These are phyloP conservation scores for Leccinum subrobustum DNA, from an alignment of 1,284 basidiomycete genomes.

Conservation along the genomic window DNA sequence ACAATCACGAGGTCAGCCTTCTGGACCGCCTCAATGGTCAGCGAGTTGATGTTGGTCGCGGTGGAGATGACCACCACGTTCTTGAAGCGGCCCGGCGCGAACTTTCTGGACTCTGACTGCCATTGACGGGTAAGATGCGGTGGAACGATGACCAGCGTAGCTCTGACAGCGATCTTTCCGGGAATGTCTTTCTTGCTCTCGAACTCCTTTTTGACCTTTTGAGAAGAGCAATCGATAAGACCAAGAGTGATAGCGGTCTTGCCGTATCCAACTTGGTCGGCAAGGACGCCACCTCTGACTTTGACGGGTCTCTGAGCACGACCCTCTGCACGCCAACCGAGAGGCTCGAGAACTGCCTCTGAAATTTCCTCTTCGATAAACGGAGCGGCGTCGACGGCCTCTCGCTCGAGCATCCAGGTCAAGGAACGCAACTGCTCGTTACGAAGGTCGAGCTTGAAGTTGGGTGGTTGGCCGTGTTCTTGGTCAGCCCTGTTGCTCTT, in stretches of 20 bases:
- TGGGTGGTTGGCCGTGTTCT: slow-evolving; percentile 74
- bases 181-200: slow-evolving; percentile 49
- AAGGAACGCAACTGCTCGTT: slow-evolving; percentile 89
- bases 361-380: slow-evolving; percentile 95
- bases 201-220: slow-evolving; percentile 58
- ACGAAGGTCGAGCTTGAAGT: slow-evolving; percentile 73
- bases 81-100: slow-evolving; percentile 66
- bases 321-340: slow-evolving; percentile 93
- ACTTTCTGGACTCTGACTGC: slow-evolving; percentile 85
- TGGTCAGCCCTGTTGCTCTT: slow-evolving; percentile 78
- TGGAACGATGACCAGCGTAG: slow-evolving; percentile 85
- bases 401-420: slow-evolving; percentile 90
- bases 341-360: slow-evolving; percentile 80
- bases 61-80: slow-evolving; percentile 69
- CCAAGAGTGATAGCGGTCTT: slow-evolving; percentile 95
- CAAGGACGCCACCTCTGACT: slow-evolving; percentile 88
- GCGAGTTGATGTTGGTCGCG: slow-evolving; percentile 69
- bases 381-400: slow-evolving; percentile 60
- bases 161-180: slow-evolving; percentile 75
- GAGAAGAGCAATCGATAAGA: slow-evolving; percentile 71
- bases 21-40: slow-evolving; percentile 75
- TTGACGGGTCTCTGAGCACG: slow-evolving; percentile 77
- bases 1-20: slow-evolving; percentile 88
- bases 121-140: slow-evolving; percentile 90
- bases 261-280: slow-evolving; percentile 95